phyloP scores from a whole-genome alignment of 2,329 filamentous ascomycete species.

The Penicillium sp. region DNA sequence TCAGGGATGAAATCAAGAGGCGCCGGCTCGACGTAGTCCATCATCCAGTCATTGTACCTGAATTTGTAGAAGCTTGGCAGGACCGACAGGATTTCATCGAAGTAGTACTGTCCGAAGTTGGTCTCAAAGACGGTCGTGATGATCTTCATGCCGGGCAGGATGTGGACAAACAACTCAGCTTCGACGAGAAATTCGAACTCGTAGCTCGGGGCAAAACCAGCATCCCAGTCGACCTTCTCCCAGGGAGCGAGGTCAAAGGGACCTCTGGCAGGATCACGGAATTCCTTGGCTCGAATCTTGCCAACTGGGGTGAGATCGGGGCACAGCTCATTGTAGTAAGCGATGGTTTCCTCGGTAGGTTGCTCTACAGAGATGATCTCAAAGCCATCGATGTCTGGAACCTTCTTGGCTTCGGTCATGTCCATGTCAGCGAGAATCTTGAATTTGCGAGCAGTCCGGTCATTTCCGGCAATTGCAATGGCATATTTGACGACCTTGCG shows the following conservation, averaged over 20 bases:
- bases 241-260: conserved; percentile 37
- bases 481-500: conserved; percentile 52
- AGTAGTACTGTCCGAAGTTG: conserved; percentile 62
- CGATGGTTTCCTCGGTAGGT: conserved; percentile 46
- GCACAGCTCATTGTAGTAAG: conserved; percentile 50
- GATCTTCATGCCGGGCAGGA: conserved; percentile 66
- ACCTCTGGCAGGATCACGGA: conserved; percentile 46
- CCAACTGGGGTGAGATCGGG: conserved; percentile 53
- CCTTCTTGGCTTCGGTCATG: conserved; percentile 43
- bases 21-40: conserved; percentile 61
- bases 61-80: conserved; percentile 64
- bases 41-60: conserved; percentile 69
- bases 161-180: conserved; percentile 55
- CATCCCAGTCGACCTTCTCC: conserved; percentile 31
- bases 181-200: conserved; percentile 67
- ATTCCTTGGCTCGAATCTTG: conserved; percentile 53
- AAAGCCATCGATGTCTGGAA: conserved; percentile 57
- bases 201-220: conserved; percentile 20
- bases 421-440: conserved; percentile 34
- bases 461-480: conserved; percentile 47
- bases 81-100: conserved; percentile 58
- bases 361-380: conserved; percentile 58
- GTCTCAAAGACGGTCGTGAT: conserved; percentile 57
- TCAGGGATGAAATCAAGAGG: neutral
- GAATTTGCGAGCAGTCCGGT: conserved; percentile 42